Conservation (phyloP, 2,329 filamentous ascomycete species). For the Stagonosporopsis cucurbitacearum region DNA sequence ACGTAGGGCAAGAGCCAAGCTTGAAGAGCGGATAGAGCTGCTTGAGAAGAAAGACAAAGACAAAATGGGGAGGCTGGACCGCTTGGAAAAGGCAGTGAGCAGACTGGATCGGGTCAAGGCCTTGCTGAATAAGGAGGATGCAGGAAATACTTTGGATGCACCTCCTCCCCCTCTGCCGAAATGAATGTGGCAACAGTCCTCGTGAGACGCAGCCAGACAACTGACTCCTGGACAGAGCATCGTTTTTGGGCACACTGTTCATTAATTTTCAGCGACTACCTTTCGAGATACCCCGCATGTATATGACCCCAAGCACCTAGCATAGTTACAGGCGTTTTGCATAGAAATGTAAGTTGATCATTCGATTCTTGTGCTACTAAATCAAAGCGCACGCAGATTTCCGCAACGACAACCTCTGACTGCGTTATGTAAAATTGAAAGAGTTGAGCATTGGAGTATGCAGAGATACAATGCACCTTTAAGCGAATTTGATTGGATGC, state of each 20-base stretch:
- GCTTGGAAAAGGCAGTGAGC: constrained; percentile 72
- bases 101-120: constrained; percentile 74
- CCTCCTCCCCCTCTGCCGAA: constrained; percentile 6
- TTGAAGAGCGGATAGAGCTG: constrained; percentile 73
- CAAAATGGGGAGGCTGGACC: constrained; percentile 71
- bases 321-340: constrained; percentile 1
- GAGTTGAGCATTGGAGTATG: background rate
- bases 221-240: background rate
- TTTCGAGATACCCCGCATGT: constrained; percentile 13
- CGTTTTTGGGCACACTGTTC: background rate
- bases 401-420: background rate
- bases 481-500: background rate
- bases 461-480: background rate
- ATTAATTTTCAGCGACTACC: background rate
- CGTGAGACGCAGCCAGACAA: background rate
- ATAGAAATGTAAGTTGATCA: background rate
- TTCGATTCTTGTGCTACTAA: background rate
- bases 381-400: background rate
- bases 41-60: constrained; percentile 74
- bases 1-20: constrained; percentile 70
- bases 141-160: background rate
- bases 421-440: background rate
- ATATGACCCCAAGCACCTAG: background rate
- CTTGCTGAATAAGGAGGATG: constrained; percentile 55
- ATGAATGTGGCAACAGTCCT: background rate